phyloP scores from a whole-genome alignment of 768 basidiomycete species.

The Boletus coccyginus region DNA sequence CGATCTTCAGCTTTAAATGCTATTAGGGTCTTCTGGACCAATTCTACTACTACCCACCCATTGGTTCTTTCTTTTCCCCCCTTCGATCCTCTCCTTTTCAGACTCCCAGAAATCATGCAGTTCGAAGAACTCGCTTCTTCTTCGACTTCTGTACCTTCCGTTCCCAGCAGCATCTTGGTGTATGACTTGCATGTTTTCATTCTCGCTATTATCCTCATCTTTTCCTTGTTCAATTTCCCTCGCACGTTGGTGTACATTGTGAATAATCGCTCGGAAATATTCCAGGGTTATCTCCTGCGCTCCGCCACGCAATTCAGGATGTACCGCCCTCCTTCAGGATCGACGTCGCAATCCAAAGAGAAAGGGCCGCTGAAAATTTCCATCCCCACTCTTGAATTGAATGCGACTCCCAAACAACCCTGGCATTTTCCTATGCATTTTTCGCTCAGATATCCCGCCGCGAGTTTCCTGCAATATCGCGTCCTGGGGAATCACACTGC shows the following conservation, averaged over 20 bases:
- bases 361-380: neutral
- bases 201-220: conserved; percentile 36
- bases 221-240: conserved; percentile 45
- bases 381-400: neutral
- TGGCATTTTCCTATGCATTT: conserved; percentile 37
- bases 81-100: neutral
- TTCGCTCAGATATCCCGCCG: conserved; percentile 44
- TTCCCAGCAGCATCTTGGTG: conserved; percentile 13
- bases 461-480: conserved; percentile 39
- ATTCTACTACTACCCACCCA: no score
- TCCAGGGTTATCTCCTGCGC: neutral
- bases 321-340: neutral
- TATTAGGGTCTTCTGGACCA: no score
- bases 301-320: conserved; percentile 15
- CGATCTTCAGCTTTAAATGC: no score
- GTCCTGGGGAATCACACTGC: conserved; percentile 49
- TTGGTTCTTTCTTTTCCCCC: neutral
- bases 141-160: neutral
- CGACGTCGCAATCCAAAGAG: no score
- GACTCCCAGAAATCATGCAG: conserved; percentile 5
- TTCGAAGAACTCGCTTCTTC: neutral
- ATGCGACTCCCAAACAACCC: conserved; percentile 7
- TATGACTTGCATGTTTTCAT: conserved; percentile 44
- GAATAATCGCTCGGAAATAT: conserved; percentile 42
- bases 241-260: conserved; percentile 49